These are phyloP conservation scores for Leishmania mexicana DNA, from an alignment of 208 protist species.

Conservation along the genomic window DNA sequence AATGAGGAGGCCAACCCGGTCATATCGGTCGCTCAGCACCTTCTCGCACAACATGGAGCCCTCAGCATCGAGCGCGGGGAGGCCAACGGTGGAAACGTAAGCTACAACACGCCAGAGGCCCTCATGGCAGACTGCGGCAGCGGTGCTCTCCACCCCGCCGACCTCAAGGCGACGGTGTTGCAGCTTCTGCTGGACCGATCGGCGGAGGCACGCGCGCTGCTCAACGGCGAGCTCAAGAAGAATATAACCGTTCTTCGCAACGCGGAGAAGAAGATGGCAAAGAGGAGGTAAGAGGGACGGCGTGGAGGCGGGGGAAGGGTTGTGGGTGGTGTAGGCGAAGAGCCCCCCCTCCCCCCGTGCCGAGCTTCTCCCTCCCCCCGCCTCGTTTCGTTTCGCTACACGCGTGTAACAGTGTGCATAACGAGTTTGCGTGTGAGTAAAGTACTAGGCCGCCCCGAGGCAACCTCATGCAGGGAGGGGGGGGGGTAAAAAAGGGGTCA, in stretches of 20 bases:
- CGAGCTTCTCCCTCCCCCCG: not conserved
- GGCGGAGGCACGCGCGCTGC: constrained; percentile 32
- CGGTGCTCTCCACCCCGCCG: constrained; percentile 86
- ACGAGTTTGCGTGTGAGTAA: not conserved
- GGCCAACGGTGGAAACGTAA: constrained; percentile 62
- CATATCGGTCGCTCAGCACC: constrained; percentile 80
- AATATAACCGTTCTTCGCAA: constrained; percentile 56
- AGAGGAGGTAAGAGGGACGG: constrained; percentile 51
- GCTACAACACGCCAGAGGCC: constrained; percentile 41
- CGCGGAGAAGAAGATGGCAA: constrained; percentile 80
- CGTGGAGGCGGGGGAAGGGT: not conserved
- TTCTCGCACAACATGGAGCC: constrained; percentile 38
- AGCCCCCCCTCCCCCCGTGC: not conserved
- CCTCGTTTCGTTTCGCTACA: not conserved
- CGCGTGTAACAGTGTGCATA: not conserved
- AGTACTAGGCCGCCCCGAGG: not conserved
- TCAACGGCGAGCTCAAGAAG: constrained; percentile 74
- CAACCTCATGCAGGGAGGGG: not conserved
- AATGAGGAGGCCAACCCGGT: constrained; percentile 91
- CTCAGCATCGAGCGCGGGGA: constrained; percentile 62
- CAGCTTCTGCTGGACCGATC: constrained; percentile 53
- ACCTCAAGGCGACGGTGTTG: constrained; percentile 93
- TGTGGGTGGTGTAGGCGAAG: not conserved
- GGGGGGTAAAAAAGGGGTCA: not conserved
- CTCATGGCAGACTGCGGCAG: constrained; percentile 68